A percentile compares a stretch with the other conserved stretches of the same genome.
Conservation (phyloP, 176 grass and related monocot species). For the Metroxylon sagu region DNA sequence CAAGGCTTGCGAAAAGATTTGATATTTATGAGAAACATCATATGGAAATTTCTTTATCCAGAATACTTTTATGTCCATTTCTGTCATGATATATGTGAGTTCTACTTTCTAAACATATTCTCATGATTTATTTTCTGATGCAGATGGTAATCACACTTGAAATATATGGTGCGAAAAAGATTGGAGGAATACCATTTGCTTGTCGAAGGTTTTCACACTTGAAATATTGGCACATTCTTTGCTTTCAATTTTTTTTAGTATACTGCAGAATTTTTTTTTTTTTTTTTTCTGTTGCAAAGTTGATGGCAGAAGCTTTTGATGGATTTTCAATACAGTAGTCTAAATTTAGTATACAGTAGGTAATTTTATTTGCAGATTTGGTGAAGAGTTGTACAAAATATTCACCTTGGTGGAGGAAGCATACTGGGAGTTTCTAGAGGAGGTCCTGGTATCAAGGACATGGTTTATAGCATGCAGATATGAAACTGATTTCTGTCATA, state of each 20-base stretch:
- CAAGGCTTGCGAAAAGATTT: no score
- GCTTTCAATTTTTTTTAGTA: conserved; percentile 2
- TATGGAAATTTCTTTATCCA: no score
- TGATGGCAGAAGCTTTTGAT: no score
- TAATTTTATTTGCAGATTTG: conserved; percentile 52
- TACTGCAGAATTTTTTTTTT: neutral
- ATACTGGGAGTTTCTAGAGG: conserved; percentile 86
- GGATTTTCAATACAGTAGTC: no score
- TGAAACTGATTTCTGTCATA: neutral
- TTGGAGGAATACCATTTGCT: conserved; percentile 81
- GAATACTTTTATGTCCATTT: no score
- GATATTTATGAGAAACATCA: no score
- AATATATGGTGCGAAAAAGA: conserved; percentile 86
- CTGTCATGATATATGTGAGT: no score
- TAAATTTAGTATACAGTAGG: neutral
- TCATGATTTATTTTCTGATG: conserved; percentile 3
- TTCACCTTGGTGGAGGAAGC: conserved; percentile 96
- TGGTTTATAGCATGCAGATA: conserved; percentile 93
- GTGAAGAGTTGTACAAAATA: conserved; percentile 72
- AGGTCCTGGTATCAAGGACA: conserved; percentile 68
- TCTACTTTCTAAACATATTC: no score
- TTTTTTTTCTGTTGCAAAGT: no score
- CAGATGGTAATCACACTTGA: conserved; percentile 96
- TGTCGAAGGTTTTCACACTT: conserved; percentile 78
- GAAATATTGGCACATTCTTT: conserved; percentile 50